Evolutionary conservation across 2,329 filamentous ascomycete species (phyloP).

Genomic region (Fusarium redolens): DNA sequence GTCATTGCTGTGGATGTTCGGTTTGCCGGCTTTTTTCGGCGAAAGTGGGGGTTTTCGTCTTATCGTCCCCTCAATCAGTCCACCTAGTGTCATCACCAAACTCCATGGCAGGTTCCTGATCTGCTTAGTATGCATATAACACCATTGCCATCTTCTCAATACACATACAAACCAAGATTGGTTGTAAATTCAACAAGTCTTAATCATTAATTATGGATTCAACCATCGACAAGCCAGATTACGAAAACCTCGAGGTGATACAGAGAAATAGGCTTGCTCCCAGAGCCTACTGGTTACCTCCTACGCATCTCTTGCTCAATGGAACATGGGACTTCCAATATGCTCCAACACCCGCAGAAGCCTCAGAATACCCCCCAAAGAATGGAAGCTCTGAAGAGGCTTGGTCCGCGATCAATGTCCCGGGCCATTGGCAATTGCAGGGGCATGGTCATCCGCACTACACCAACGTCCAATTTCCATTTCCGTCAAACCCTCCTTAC

Average conservation of each 20-base stretch:
- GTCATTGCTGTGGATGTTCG: not conserved
- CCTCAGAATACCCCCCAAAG: not conserved
- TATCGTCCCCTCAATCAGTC: constrained; percentile 1
- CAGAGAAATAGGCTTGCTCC: constrained; percentile 6
- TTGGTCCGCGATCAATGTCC: not conserved
- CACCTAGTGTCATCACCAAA: not conserved
- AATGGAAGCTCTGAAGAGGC: not conserved
- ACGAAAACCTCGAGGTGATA: constrained; percentile 15
- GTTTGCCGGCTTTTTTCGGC: constrained; percentile 5
- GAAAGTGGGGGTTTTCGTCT: constrained; percentile 1
- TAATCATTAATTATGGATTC: fast-evolving
- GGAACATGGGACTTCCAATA: constrained; percentile 21
- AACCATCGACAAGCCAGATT: not conserved
- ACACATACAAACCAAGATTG: not conserved
- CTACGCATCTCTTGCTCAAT: constrained; percentile 10
- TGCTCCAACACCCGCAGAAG: not conserved
- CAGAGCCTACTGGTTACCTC: constrained; percentile 15
- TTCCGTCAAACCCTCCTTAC: constrained; percentile 11
- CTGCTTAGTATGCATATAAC: not conserved
- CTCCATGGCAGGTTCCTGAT: not conserved
- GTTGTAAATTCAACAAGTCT: fast-evolving
- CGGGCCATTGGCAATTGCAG: constrained; percentile 15
- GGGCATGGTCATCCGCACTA: constrained; percentile 14
- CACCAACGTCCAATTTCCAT: constrained; percentile 16
- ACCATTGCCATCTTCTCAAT: not conserved